Conservation (phyloP, 345 rosid genomes). For the Salix dunnii region DNA sequence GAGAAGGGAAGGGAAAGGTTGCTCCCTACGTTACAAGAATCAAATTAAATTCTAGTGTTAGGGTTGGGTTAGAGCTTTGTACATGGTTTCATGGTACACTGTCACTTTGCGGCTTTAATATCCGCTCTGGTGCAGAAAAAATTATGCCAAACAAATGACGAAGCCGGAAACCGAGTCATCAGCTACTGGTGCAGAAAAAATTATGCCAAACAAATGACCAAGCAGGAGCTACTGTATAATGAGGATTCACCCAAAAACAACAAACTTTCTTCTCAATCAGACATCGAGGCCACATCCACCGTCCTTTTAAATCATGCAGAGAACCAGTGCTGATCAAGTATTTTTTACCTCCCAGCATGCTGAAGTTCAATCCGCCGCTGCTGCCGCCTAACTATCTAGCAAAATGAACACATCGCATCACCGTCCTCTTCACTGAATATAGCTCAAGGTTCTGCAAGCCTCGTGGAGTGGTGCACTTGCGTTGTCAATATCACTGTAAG, state of each 20-base stretch:
- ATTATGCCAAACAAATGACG: slow-evolving; percentile 24
- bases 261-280: slow-evolving; percentile 18
- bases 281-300: slow-evolving; percentile 15
- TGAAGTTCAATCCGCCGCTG: neutral
- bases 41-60: slow-evolving; percentile 47
- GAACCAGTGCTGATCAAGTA: slow-evolving; percentile 8
- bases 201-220: slow-evolving; percentile 25
- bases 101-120: slow-evolving; percentile 21
- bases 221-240: neutral
- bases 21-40: slow-evolving; percentile 40
- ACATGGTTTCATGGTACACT: slow-evolving; percentile 45
- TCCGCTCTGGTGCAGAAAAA: slow-evolving; percentile 31
- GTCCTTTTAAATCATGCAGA: slow-evolving; percentile 3
- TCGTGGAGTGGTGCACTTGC: slow-evolving; percentile 7
- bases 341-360: neutral
- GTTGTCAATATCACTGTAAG: slow-evolving; percentile 8
- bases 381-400: neutral
- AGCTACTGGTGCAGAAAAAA: slow-evolving; percentile 26
- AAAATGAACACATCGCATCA: neutral
- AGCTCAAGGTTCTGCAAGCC: slow-evolving; percentile 17
- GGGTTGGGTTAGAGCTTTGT: slow-evolving; percentile 47
- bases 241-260: slow-evolving; percentile 16
- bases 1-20: neutral
- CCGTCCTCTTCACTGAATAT: neutral
- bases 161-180: slow-evolving; percentile 17